Percentiles rank a stretch among this genome's conserved stretches.
These are phyloP conservation scores for Ophiosphaerella narmari DNA, from an alignment of 2,329 filamentous ascomycete genomes.

Conservation along the genomic window DNA sequence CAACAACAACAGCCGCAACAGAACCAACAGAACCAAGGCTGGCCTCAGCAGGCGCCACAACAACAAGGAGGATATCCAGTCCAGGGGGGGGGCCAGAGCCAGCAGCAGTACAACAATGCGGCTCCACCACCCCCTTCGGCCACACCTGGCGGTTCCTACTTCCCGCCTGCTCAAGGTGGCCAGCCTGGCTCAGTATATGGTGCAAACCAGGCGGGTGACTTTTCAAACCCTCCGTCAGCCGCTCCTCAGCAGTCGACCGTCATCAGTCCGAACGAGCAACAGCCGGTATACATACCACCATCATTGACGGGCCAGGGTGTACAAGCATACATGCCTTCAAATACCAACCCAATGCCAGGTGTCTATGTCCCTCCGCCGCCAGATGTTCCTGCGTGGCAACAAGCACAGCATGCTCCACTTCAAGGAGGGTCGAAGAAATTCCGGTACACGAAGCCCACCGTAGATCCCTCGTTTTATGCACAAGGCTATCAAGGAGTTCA, in stretches of 20 bases:
- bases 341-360: conserved; percentile 42
- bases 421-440: conserved; percentile 39
- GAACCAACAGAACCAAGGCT: conserved; percentile 19
- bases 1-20: conserved; percentile 25
- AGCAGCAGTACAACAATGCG: conserved; percentile 35
- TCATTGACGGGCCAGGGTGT: conserved; percentile 40
- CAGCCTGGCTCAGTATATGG: conserved; percentile 38
- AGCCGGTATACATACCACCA: conserved; percentile 39
- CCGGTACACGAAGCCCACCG: conserved; percentile 35
- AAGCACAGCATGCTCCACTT: conserved; percentile 41
- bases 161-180: conserved; percentile 30
- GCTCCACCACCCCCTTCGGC: conserved; percentile 35
- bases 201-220: conserved; percentile 22
- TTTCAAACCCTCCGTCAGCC: conserved; percentile 22
- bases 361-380: conserved; percentile 44
- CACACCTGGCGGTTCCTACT: conserved; percentile 40
- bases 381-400: conserved; percentile 44
- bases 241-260: conserved; percentile 27
- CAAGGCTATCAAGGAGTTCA: conserved; percentile 32
- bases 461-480: conserved; percentile 31
- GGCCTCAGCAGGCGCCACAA: conserved; percentile 23
- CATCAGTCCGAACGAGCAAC: conserved; percentile 39
- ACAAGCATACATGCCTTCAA: conserved; percentile 40
- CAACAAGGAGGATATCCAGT: conserved; percentile 34
- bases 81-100: conserved; percentile 10